Conservation (phyloP, 225 moss, liverwort and hornwort genomes). For the Lunularia cruciata region DNA sequence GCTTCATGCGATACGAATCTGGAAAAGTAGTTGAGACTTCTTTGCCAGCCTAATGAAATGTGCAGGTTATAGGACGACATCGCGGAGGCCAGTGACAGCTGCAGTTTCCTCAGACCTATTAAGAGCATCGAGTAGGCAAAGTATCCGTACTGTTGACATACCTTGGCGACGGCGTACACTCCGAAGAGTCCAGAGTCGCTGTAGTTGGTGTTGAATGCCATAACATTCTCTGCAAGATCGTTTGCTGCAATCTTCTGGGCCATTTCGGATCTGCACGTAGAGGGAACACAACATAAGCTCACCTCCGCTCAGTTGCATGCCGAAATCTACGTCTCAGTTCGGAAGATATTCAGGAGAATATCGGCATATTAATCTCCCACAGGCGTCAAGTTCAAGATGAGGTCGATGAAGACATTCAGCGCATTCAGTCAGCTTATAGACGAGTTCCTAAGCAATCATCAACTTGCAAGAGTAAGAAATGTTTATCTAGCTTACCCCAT, state of each 20-base stretch:
- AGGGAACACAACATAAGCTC: no score
- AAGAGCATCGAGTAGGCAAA: background rate
- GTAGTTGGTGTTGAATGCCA: slow-evolving; percentile 90
- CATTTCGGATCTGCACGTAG: slow-evolving; percentile 72
- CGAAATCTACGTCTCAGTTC: no score
- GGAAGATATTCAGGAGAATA: no score
- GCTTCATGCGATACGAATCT: no score
- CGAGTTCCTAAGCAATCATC: background rate
- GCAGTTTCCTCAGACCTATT: background rate
- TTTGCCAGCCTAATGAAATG: no score
- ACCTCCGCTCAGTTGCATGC: no score
- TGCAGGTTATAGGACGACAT: no score
- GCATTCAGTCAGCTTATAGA: background rate
- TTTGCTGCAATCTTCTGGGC: slow-evolving; percentile 89
- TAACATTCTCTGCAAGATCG: slow-evolving; percentile 79
- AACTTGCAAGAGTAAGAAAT: background rate
- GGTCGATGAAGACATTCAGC: no score
- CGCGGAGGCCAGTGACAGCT: no score
- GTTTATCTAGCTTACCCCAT: slow-evolving; percentile 65
- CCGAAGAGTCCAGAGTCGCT: slow-evolving; percentile 90
- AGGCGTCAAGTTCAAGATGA: background rate
- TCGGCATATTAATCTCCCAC: no score
- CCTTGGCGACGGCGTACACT: slow-evolving; percentile 83
- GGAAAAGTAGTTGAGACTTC: no score
- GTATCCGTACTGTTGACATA: no score